Evolutionary conservation across 148 eudicot genomes (phyloP).

Genomic region (Rhododendron kiyosumense): DNA sequence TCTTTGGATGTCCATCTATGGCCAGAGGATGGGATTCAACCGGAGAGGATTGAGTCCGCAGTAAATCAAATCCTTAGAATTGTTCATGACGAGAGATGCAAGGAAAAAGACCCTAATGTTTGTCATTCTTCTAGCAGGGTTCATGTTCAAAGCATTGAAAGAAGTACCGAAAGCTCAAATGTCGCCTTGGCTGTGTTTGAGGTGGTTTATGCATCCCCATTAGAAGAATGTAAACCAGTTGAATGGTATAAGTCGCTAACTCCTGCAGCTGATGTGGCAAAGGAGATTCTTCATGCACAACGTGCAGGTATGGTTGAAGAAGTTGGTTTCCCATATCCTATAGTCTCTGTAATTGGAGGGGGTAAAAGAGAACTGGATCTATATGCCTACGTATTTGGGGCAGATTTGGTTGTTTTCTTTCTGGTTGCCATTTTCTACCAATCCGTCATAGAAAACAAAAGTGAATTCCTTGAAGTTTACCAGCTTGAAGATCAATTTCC

Average conservation of each 20-base stretch:
- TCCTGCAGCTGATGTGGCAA: conserved; percentile 95
- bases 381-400: conserved; percentile 93
- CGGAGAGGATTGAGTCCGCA: conserved; percentile 88
- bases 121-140: conserved; percentile 76
- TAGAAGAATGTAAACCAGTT: conserved; percentile 42
- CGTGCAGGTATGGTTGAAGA: conserved; percentile 48
- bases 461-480: conserved; percentile 91
- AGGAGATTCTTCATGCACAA: conserved; percentile 76
- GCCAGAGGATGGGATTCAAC: conserved; percentile 98
- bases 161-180: conserved; percentile 61
- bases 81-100: conserved; percentile 72
- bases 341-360: conserved; percentile 89
- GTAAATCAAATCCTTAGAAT: conserved; percentile 65
- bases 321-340: conserved; percentile 77
- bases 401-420: conserved; percentile 91
- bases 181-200: conserved; percentile 90
- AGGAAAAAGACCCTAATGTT: conserved; percentile 40
- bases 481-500: conserved; percentile 99
- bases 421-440: conserved; percentile 91
- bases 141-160: conserved; percentile 92
- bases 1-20: conserved; percentile 83
- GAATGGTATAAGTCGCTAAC: conserved; percentile 76
- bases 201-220: conserved; percentile 78
- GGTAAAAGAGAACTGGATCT: conserved; percentile 96
- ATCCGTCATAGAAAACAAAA: conserved; percentile 82